These are phyloP conservation scores for Penicillium roqueforti DNA, from an alignment of 495 filamentous ascomycete genomes.

Conservation along the genomic window DNA sequence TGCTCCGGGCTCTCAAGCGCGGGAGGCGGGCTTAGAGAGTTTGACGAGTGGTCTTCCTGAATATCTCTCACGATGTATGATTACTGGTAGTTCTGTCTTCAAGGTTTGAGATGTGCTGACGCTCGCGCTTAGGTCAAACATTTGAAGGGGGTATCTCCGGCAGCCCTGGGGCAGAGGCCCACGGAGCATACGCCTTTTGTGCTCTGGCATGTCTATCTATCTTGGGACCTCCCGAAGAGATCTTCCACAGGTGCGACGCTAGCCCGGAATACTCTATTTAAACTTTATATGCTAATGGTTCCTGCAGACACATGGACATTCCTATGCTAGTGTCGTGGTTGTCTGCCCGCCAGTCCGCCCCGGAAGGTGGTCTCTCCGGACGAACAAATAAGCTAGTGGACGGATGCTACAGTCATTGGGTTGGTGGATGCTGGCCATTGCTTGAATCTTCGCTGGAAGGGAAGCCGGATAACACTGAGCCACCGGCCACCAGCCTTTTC, in stretches of 20 bases:
- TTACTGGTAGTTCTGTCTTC: neutral
- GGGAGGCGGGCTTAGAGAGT: constrained; percentile 40
- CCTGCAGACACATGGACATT: constrained; percentile 69
- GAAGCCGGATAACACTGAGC: constrained; percentile 26
- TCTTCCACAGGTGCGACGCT: constrained; percentile 56
- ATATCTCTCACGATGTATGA: constrained; percentile 77
- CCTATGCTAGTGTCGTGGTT: constrained; percentile 78
- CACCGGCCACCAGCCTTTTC: constrained; percentile 55
- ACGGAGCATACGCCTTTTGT: constrained; percentile 96
- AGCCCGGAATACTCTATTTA: neutral
- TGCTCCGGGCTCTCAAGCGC: constrained; percentile 55
- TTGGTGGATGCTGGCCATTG: constrained; percentile 88
- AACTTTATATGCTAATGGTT: constrained; percentile 16
- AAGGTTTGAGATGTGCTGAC: constrained; percentile 10
- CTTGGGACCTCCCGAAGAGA: constrained; percentile 68
- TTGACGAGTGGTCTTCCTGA: constrained; percentile 68
- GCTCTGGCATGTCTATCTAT: constrained; percentile 82
- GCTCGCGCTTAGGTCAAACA: constrained; percentile 65
- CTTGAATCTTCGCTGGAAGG: constrained; percentile 73
- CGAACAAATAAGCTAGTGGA: constrained; percentile 98
- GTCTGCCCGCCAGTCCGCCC: constrained; percentile 80
- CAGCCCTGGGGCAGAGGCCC: constrained; percentile 78
- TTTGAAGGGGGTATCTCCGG: constrained; percentile 90
- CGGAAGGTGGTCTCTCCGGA: constrained; percentile 87
- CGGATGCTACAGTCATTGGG: constrained; percentile 97